Conservation (phyloP, 768 basidiomycete genomes). For the Amanita thiersii region DNA sequence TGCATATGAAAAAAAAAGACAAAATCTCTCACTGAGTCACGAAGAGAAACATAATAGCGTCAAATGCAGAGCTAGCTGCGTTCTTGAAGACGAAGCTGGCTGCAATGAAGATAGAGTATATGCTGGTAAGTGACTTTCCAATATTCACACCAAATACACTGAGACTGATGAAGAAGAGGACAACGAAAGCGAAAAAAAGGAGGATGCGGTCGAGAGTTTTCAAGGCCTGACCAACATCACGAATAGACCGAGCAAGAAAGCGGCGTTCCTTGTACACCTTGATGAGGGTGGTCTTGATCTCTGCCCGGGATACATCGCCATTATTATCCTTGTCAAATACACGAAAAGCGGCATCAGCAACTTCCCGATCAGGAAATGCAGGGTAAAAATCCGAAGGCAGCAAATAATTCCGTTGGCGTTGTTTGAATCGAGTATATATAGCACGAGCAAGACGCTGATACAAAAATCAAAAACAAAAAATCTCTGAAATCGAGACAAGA, state of each 20-base stretch:
- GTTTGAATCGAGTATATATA: slow-evolving; percentile 57
- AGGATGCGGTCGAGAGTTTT: slow-evolving; percentile 57
- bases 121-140: slow-evolving; percentile 56
- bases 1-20: not conserved
- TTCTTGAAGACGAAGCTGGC: slow-evolving; percentile 79
- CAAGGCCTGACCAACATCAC: slow-evolving; percentile 63
- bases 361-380: slow-evolving; percentile 49
- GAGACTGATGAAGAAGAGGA: slow-evolving; percentile 67
- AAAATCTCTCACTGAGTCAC: slow-evolving; percentile 63
- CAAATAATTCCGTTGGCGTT: slow-evolving; percentile 49
- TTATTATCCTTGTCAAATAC: slow-evolving; percentile 74
- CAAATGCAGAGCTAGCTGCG: slow-evolving; percentile 64
- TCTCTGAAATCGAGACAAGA: not conserved
- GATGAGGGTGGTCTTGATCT: slow-evolving; percentile 62
- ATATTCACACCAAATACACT: slow-evolving; percentile 66
- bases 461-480: not conserved
- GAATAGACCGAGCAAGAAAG: slow-evolving; percentile 68
- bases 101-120: slow-evolving; percentile 67
- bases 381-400: slow-evolving; percentile 63
- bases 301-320: slow-evolving; percentile 67
- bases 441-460: slow-evolving; percentile 57
- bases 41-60: slow-evolving; percentile 76
- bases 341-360: slow-evolving; percentile 61
- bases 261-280: slow-evolving; percentile 75
- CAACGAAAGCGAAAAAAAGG: slow-evolving; percentile 50